Percentiles rank a stretch among this genome's conserved stretches.
phyloP scores from a whole-genome alignment of 805 yeast genomes.

The Cyberlindnera mrakii region DNA sequence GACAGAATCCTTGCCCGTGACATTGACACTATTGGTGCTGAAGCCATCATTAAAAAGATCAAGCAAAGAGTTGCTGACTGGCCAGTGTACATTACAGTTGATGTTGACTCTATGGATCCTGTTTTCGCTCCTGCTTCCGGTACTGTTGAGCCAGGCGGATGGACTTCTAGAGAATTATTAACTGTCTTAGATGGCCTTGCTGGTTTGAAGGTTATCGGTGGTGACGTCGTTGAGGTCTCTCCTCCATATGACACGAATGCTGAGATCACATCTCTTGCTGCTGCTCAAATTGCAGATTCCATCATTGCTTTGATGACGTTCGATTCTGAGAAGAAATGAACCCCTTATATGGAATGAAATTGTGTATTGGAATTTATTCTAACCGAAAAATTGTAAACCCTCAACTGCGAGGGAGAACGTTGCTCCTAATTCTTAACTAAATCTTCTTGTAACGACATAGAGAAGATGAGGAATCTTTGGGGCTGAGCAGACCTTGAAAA shows the following conservation, averaged over 20 bases:
- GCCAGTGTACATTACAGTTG: constrained; percentile 42
- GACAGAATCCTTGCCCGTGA: constrained; percentile 41
- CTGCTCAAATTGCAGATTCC: constrained; percentile 55
- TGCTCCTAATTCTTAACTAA: too few species aligned
- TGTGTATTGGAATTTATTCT: too few species aligned
- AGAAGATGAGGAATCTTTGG: too few species aligned
- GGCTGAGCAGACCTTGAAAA: too few species aligned
- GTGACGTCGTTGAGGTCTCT: constrained; percentile 48
- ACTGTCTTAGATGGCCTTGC: constrained; percentile 37
- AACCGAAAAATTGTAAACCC: too few species aligned
- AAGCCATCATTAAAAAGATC: constrained; percentile 31
- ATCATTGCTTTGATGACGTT: constrained; percentile 35
- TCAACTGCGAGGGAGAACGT: too few species aligned
- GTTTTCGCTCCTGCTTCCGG: constrained; percentile 49
- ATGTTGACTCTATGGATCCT: constrained; percentile 48
- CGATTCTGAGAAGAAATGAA: constrained; percentile 12
- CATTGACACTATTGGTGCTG: constrained; percentile 36
- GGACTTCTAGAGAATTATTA: constrained; percentile 41
- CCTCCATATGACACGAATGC: constrained; percentile 63
- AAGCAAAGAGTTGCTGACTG: constrained; percentile 31
- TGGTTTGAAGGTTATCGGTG: constrained; percentile 42
- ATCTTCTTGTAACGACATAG: too few species aligned
- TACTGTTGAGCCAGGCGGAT: constrained; percentile 49
- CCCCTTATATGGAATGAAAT: too few species aligned
- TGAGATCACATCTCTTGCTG: constrained; percentile 58